Base-by-base conservation (phyloP, 1,139 yeast species). In the Candida sp. region DNA sequence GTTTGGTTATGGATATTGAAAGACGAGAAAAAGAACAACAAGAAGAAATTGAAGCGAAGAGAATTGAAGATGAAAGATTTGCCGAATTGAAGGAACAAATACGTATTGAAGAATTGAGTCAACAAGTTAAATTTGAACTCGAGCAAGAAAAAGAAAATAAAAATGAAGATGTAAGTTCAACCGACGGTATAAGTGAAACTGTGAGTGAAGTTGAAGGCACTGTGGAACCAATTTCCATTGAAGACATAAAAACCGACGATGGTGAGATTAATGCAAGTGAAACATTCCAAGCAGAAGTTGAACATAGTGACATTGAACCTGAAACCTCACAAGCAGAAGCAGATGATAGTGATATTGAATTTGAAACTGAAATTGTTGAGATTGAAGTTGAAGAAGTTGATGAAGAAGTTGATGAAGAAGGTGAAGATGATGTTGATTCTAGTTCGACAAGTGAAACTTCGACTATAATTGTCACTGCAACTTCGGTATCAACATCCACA, bases 1-100 rank as follows among this genome's bases (percentile, higher is more conserved):
- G 65, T 12, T 52, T 61, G 43, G 54, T 51, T 15, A 36, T 40
- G 5, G 45, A 43, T 25, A 41, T 57, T 22, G 44, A 49, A 33
- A 36, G 35, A 4, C 11, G 19, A 19, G 21, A 29, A 32, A 11
- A 35, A 43, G 42, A 35, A 21, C 8, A 45, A 40, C 46, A 44
- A 38, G 46, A 42, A 47, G 40, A 42, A 37, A 48, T 8, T 9
- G 39, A 23, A n/a, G 44, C 41, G 34, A 25, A 25, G 15, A 21
- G 21, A 23, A 34, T 5, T 8, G 39, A 30, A 5, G 36, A 40
- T 22, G 29, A 22, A 4, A 35, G 36, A 12, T 11, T 32, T 5
- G 34, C 42, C 22, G 48, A 38, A 23, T 38, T 21, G 15, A 38
- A 30, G 19, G 36, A 33, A 11, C 42, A 36, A 27, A 40, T n/a